phyloP scores from a whole-genome alignment of 345 rosid species.

The Aethionema arabicum region DNA sequence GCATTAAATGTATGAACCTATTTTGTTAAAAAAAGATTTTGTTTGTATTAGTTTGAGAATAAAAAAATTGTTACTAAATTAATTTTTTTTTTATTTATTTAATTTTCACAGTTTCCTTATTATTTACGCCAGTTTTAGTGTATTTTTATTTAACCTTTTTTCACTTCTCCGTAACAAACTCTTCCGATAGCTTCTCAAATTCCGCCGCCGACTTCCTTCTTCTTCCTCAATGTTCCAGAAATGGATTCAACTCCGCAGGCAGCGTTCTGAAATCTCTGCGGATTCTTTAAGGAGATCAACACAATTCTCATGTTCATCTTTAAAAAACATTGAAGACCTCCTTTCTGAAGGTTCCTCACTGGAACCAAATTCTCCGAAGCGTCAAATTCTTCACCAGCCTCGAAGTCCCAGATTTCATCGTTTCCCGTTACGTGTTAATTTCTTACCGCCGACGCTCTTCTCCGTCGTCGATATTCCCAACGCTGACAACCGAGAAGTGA shows the following conservation, averaged over 20 bases:
- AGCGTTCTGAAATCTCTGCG: slow-evolving; percentile 1
- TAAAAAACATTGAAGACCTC: slow-evolving; percentile 52
- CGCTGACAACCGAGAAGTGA: slow-evolving; percentile 45
- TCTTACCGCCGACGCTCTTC: slow-evolving; percentile 15
- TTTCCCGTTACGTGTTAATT: slow-evolving; percentile 37
- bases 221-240: slow-evolving; percentile 43
- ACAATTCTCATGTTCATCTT: slow-evolving; percentile 50
- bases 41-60: too few species aligned
- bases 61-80: too few species aligned
- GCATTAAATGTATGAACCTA: too few species aligned
- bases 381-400: slow-evolving; percentile 62
- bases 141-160: not conserved
- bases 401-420: slow-evolving; percentile 42
- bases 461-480: slow-evolving; percentile 25
- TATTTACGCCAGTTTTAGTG: not conserved
- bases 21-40: too few species aligned
- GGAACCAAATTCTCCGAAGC: slow-evolving; percentile 33
- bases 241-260: slow-evolving; percentile 41
- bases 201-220: not conserved
- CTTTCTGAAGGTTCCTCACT: slow-evolving; percentile 17
- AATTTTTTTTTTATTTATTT: too few species aligned
- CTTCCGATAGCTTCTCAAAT: not conserved
- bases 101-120: too few species aligned
- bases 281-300: slow-evolving; percentile 23
- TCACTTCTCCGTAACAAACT: not conserved